These are phyloP conservation scores for Hyphodiscus sp. DNA, from an alignment of 2,329 filamentous ascomycete species.

Conservation along the genomic window DNA sequence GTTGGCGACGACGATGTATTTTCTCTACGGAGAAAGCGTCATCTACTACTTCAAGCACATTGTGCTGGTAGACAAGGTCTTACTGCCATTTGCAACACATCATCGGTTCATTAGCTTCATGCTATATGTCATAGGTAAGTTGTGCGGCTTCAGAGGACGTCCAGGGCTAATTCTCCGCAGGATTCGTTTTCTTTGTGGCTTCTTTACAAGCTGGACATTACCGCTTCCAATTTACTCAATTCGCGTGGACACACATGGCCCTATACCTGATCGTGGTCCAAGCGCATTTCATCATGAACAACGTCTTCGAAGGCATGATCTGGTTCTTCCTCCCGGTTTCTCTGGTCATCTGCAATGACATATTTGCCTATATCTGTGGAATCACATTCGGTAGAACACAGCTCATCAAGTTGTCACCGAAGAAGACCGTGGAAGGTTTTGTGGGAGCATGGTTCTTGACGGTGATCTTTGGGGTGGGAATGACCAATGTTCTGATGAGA, in stretches of 20 bases:
- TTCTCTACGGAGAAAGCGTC: constrained; percentile 95
- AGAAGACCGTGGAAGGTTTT: constrained; percentile 98
- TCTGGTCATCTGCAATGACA: constrained; percentile 97
- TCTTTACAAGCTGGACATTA: constrained; percentile 94
- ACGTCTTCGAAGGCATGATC: constrained; percentile 98
- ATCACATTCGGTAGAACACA: constrained; percentile 96
- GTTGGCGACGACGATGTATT: constrained; percentile 98
- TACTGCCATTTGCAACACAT: constrained; percentile 90
- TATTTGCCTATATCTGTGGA: constrained; percentile 95
- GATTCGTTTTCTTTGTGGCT: constrained; percentile 96
- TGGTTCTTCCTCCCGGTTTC: constrained; percentile 98
- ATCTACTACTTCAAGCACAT: constrained; percentile 99
- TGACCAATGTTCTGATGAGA: constrained; percentile 78
- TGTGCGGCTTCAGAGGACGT: constrained; percentile 10
- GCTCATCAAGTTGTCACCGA: constrained; percentile 94
- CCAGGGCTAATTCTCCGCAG: constrained; percentile 40
- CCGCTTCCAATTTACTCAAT: constrained; percentile 98
- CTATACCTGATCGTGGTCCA: constrained; percentile 96
- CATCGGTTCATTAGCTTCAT: constrained; percentile 98
- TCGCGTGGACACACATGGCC: constrained; percentile 99
- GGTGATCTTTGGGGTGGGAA: constrained; percentile 71
- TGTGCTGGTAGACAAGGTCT: constrained; percentile 84
- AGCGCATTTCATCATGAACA: constrained; percentile 99
- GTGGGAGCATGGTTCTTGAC: constrained; percentile 96
- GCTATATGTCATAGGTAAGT: constrained; percentile 89